phyloP scores from a whole-genome alignment of 371 early-diverging fungal species.

The Actinomortierella wolfii region DNA sequence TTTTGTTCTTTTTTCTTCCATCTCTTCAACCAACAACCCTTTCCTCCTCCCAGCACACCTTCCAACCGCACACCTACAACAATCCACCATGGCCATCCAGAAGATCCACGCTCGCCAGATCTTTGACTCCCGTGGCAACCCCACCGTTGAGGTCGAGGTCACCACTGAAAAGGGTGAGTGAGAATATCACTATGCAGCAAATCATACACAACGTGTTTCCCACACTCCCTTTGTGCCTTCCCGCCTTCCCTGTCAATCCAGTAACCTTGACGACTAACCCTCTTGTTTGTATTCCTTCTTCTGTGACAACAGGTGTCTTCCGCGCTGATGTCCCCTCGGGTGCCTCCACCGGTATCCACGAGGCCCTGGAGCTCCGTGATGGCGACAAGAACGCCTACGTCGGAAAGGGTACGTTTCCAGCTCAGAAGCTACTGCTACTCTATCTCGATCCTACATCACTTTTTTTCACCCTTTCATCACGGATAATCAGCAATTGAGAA shows the following conservation, averaged over 20 bases:
- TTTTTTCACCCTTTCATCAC: slow-evolving; percentile 2
- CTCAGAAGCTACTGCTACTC: neutral
- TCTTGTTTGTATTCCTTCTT: neutral
- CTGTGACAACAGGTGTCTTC: slow-evolving; percentile 65
- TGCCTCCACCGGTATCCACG: slow-evolving; percentile 98
- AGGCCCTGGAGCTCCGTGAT: slow-evolving; percentile 98
- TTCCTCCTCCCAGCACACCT: neutral
- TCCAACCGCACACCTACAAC: slow-evolving; percentile 3
- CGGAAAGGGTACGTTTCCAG: slow-evolving; percentile 83
- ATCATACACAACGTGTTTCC: slow-evolving; percentile 4
- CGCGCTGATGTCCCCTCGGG: slow-evolving; percentile 98
- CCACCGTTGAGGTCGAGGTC: slow-evolving; percentile 99
- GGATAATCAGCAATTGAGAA: no score
- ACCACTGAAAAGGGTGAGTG: slow-evolving; percentile 79
- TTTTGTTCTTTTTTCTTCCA: slow-evolving; percentile 1
- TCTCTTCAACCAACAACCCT: neutral
- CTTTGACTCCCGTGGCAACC: slow-evolving; percentile 99
- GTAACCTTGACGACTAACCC: neutral
- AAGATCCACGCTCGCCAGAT: slow-evolving; percentile 97
- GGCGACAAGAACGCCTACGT: slow-evolving; percentile 81
- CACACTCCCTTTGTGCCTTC: neutral
- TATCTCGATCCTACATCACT: neutral
- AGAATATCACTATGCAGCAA: neutral
- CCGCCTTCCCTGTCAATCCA: neutral
- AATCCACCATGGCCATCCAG: slow-evolving; percentile 57